Evolutionary conservation across 176 grass and related monocot genomes (phyloP), one percentile per base, ranked within the genome.

Genomic region (Carex kokanica): DNA sequence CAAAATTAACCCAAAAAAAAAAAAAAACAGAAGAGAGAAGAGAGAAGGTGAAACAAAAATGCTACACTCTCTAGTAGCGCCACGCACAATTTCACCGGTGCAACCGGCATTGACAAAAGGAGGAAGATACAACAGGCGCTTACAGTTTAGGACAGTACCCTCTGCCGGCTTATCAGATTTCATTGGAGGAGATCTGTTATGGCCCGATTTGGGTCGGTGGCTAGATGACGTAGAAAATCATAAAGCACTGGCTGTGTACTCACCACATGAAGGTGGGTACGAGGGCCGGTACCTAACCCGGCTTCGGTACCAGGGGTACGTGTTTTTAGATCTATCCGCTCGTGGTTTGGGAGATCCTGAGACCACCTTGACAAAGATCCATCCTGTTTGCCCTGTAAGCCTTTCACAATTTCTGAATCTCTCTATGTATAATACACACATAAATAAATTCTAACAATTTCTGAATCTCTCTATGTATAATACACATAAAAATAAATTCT

Each of bases 241-340:
- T 89, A 98, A 94, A 90, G 89, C 90, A 21, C 75, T 98, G 90
- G 92, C 95, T 60, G 68, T 94, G 36, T 94, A 98, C 92, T 78
- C 92, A 47, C 92, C 90, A 68, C 95, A 98, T 80, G 95, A 98
- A 90, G 95, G 95, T 81, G 95, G 95, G 14, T 98, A 98, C 80
- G 95, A 98, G 86, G 95, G 95, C 20, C 92, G 92, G 9, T 98
- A 98, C 87, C 92, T 98, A 38, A 91, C 74, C 89, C 90, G 79
- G 25, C 95, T 98, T 84, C 88, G 89, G 25, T 92, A 94, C 85
- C 27, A 94, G 81, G 95, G 95, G 0, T 98, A 98, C 65, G 90
- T 87, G 66, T 98, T 98, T 86, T 90, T 98, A 74, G 90, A 98
- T 88, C 79, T 98, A 65, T 80, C 95, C 11, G 92, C 95, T 64